Evolutionary conservation across 345 rosid genomes (phyloP), one percentile per base, ranked within the genome.

Genomic region (Iberis pinnata): DNA sequence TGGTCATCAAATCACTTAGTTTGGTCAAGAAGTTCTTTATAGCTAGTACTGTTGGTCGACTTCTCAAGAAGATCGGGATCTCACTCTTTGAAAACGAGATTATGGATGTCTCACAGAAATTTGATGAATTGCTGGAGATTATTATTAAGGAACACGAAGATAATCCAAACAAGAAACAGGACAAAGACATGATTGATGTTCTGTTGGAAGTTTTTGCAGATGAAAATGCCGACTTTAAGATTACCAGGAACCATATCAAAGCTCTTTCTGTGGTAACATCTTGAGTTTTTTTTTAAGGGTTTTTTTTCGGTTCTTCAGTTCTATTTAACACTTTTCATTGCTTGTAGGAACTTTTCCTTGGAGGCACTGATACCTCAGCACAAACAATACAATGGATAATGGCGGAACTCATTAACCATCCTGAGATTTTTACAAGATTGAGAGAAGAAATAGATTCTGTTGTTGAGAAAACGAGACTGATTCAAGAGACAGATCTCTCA

Each of bases 131-230:
- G 56, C 35, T 71, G 25, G 74, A 73, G 40, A 74, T 42, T 43
- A 39, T 68, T 24, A 49, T 73, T 24, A 58, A 35, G 32, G 75
- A 73, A 38, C 81, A 77, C 11, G 76, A 73, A 49, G 74, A 52
- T 29, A 65, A 57, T 49, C 70, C 70, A 31, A 65, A 60, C 40
- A 46, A 53, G 38, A 53, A 25, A 16, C 68, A 70, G 24, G 53
- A 70, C 9, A 68, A 43, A 35, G 80, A 78, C 67, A 58, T 75
- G 65, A 58, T 78, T 70, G 80, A 78, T 75, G 31, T 64, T 61
- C 68, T 78, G 13, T 47, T 75, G 67, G 53, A 61, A 41, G 75
- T 69, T 38, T 60, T 24, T 64, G 50, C 64, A 12, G 73, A 75
- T 39, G 46, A 72, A 9, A 58, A 64, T 0, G 72, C 78, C 1